Evolutionary conservation across 345 rosid genomes (phyloP), one percentile per base, ranked within the genome.

Genomic region (Ceriops zippeliana): DNA sequence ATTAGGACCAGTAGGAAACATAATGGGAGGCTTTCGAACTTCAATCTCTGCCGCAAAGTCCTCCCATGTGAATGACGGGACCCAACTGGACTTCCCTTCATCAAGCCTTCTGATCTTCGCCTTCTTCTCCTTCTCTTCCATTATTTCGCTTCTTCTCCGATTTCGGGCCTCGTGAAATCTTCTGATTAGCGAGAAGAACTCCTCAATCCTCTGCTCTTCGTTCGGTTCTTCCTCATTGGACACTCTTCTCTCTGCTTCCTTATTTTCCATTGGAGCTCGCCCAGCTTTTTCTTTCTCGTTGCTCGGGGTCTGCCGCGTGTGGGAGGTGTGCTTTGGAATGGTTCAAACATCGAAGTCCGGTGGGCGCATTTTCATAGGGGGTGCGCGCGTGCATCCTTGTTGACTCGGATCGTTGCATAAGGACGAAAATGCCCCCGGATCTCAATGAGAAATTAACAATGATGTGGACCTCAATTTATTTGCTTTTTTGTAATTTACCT

Each of bases 61-160:
- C 58, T 74, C 73, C 69, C 17, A 26, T 6, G 69, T 71, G 35
- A 81, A 78, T 21, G 52, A 58, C 16, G 84, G 84, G 53, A 81
- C 71, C 84, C 84, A 81, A 35, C 76, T 54, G 4, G 78, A 8
- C 5, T 65, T 22, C 34, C 34, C 52, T 1, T 62, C 60, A 7
- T 58, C 54, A 5, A 31, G 3, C 22, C 34, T 60, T 31, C 58
- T 65, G 1, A n/a, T 24, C 70, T 68, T 77, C 11, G 57, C 61
- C 61, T 52, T 64, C 32, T 20, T 38, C 35, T 24, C 31, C 24
- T 10, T 42, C 42, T 78, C 66, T 20, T 66, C 62, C 37, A 49
- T n/a, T 6, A 63, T 24, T 37, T 81, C 73, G 1, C 22, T 7
- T 58, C 57, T 65, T 53, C 79, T 74, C 20, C 77, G 67, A 13